Base-by-base conservation (phyloP, 139 green algal genomes). In the Tetraselmis chui region DNA sequence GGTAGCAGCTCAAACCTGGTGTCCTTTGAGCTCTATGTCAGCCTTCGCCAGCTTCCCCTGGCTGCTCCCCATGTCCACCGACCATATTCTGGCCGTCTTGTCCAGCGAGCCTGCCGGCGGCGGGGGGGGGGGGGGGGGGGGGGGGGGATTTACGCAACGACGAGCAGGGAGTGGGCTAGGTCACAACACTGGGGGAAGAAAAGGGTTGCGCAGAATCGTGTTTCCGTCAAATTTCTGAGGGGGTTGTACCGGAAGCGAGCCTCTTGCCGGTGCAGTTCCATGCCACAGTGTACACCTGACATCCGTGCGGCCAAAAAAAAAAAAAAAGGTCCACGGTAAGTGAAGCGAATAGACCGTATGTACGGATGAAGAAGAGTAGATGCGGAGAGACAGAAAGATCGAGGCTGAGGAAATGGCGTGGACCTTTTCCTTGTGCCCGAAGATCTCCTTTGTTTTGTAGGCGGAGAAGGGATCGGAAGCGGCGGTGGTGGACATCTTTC, bases 1-100 rank as follows among this genome's bases (percentile, higher is more conserved):
- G n/a, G n/a, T n/a, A n/a, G n/a, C n/a, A n/a, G n/a, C n/a, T n/a
- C n/a, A n/a, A n/a, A 67, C 45, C 77, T 80, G 31, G 29, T 80
- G 77, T 11, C 77, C 77, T 32, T 80, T 80, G 27, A 80, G 77
- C 29, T 32, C 32, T 31, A 27, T 80, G 29, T 80, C 77, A 59
- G 24, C 24, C n/a, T 80, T 30, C 5, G 28, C 28, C 28, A 32
- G 75, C 28, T 30, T 79, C 5, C 28, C 75, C 28, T 30, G 28
- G 75, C 11, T 79, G 22, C 75, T 79, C 75, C 18, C 5, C 28
- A 79, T 22, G 75, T 32, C 28, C 28, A 30, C 75, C 28, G 75
- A 29, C 28, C 75, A 30, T 29, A 30, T 30, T 11, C 28, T 5
- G 28, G 75, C 75, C 11, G 27, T 29, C 75, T 78, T 78, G 27